Evolutionary conservation across 495 filamentous ascomycete genomes (phyloP).

Genomic region (Tuber borchii): DNA sequence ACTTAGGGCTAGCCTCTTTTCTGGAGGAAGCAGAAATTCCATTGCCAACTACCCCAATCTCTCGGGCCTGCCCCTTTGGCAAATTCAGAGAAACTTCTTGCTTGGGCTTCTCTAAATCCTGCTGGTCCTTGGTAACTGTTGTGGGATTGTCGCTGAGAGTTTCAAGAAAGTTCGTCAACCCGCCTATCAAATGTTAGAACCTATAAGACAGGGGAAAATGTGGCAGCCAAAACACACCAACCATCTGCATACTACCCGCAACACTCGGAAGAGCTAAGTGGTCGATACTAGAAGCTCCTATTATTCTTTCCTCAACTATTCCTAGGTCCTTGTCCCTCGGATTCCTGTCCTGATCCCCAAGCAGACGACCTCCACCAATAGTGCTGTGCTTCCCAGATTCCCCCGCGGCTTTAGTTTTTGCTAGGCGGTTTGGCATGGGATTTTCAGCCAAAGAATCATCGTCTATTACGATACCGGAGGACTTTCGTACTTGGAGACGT

Average conservation of each 20-base stretch:
- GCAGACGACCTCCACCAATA: neutral
- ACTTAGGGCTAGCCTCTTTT: neutral
- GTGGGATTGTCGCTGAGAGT: neutral
- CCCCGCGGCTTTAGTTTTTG: neutral
- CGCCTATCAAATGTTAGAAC: neutral
- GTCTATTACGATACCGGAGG: neutral
- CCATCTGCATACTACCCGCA: neutral
- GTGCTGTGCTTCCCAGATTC: neutral
- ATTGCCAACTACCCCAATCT: neutral
- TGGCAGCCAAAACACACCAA: neutral
- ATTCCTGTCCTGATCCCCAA: neutral
- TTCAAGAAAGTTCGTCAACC: neutral
- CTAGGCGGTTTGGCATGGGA: neutral
- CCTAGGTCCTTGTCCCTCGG: neutral
- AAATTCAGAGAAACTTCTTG: neutral
- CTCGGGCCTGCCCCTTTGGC: neutral
- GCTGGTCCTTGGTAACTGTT: neutral
- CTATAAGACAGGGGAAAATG: neutral
- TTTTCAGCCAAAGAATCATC: neutral
- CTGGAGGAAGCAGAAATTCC: neutral
- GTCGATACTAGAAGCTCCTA: neutral
- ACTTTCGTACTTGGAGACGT: slow-evolving; percentile 2
- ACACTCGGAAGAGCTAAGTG: neutral
- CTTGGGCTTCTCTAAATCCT: neutral
- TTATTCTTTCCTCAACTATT: neutral